Base-by-base conservation (phyloP, 371 early-diverging fungal genomes). In the Circinella minor region DNA sequence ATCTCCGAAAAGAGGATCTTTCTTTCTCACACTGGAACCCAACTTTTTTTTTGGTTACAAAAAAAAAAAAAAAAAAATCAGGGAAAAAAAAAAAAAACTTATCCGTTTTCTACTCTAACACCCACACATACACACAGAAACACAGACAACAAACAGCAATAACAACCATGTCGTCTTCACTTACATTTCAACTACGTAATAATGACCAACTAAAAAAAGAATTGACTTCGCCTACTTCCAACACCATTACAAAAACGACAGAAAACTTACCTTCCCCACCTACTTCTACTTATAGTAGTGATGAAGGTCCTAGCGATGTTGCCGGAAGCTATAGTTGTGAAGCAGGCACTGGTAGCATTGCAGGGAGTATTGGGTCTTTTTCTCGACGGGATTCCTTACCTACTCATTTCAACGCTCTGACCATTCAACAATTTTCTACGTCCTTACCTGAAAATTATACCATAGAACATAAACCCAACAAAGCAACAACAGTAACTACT, bases 371-470 rank as follows among this genome's bases (percentile, higher is more conserved):
- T 51, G 51, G 51, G 51, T 51, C 51, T 43, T 43, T 43, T 43
- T 43, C 43, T 51, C 51, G 51, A 51, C 77, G 78, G 67, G 81
- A 77, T 63, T 80, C 79, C 4, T 68, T 81, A 34, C 83, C 74
- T 38, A 81, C 77, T 18, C 79, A 76, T 55, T 83, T 83, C 63
- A 76, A 70, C 60, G 78, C 78, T 55, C 73, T 79, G 76, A 69
- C 73, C 18, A 67, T 77, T 6, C 74, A 80, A 49, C 75, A 78
- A 18, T 77, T 70, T 66, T 75, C 83, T 1, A 69, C 72, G 39
- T 82, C 83, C 11, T 60, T 83, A 55, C 83, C 83, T 61, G 83
- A 83, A 54, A 83, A 83, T 55, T 83, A 83, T 64, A 83, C 83
- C 8, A 83, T 83, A 51, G 83, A 80, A 62, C 83, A 83, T 43